Base-by-base conservation (phyloP, 805 yeast species). In the Wickerhamomyces chaumierensis region DNA sequence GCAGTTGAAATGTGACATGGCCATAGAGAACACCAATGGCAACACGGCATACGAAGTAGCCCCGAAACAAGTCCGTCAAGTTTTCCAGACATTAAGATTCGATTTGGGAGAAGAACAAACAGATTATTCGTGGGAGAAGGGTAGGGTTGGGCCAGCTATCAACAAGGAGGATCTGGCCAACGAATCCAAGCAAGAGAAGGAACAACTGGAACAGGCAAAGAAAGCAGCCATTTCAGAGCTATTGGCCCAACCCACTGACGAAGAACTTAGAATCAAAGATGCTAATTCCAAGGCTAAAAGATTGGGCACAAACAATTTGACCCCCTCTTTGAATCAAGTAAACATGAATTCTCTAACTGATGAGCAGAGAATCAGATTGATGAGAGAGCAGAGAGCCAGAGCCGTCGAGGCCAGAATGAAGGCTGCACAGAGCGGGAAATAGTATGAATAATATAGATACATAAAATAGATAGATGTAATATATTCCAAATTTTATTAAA, bases 321-420 rank as follows among this genome's bases (percentile, higher is more conserved):
- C 53, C 39, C 48, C 51, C n/a, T 45, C 48, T 2, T 33, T 56
- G 17, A 41, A 46, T 33, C 68, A 61, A 45, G 61, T 63, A 18
- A 75, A 75, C 35, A 49, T 78, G 39, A 68, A 71, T 34, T 78
- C 87, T 0, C 63, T 90, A 39, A 69, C 76, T 7, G 86, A 78
- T 1, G 85, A 77, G 19, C 96, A 88, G 46, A 71, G 75, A 50
- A 68, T 70, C 69, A 71, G 78, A 50, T 61, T 92, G 17, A 87
- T 88, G 82, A 73, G 98, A 43, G 98, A 92, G 51, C 88, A 88
- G 52, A 68, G 97, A 39, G 96, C 96, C 1, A 71, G 97, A 39
- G 98, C 98, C 0, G 96, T 95, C 0, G 97, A 92, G 56, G 95
- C 90, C 0, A 68, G 98, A 21, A 21, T 21, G 25, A 21, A 21